phyloP scores from a whole-genome alignment of 2,329 filamentous ascomycete genomes.

The Pseudogymnoascus sp. region DNA sequence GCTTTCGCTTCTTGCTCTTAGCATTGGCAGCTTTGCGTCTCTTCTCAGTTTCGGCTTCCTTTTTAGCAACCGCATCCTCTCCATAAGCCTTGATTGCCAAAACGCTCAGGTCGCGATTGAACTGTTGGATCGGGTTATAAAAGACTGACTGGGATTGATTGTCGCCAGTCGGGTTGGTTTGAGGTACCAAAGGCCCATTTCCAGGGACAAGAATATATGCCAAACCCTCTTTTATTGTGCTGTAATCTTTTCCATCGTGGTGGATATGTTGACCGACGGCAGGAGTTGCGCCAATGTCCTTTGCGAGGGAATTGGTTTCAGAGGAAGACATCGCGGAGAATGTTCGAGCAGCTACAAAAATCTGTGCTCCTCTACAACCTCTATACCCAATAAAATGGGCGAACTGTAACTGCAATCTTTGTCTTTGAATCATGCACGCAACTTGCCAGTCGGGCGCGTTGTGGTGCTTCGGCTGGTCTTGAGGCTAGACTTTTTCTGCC shows the following conservation, averaged over 20 bases:
- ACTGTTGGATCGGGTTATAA: slow-evolving; percentile 98
- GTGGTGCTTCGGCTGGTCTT: background rate
- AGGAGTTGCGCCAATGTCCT: slow-evolving; percentile 24
- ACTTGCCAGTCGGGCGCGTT: background rate
- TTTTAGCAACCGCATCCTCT: slow-evolving; percentile 50
- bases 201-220: slow-evolving; percentile 58
- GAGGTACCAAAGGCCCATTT: slow-evolving; percentile 36
- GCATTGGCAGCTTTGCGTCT: slow-evolving; percentile 27
- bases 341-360: background rate
- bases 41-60: slow-evolving; percentile 35
- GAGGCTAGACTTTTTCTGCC: slow-evolving; percentile 9
- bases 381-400: background rate
- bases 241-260: slow-evolving; percentile 45
- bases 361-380: background rate
- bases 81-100: slow-evolving; percentile 86
- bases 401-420: background rate
- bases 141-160: slow-evolving; percentile 73
- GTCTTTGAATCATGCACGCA: slow-evolving; percentile 1
- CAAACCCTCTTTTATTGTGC: slow-evolving; percentile 56
- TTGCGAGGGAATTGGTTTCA: background rate
- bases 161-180: slow-evolving; percentile 39
- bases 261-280: slow-evolving; percentile 23
- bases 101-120: slow-evolving; percentile 92
- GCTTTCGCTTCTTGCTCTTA: slow-evolving; percentile 38
- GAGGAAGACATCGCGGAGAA: background rate